Base-by-base conservation (phyloP, 306 rosid species). In the Pyrus pyrifolia region DNA sequence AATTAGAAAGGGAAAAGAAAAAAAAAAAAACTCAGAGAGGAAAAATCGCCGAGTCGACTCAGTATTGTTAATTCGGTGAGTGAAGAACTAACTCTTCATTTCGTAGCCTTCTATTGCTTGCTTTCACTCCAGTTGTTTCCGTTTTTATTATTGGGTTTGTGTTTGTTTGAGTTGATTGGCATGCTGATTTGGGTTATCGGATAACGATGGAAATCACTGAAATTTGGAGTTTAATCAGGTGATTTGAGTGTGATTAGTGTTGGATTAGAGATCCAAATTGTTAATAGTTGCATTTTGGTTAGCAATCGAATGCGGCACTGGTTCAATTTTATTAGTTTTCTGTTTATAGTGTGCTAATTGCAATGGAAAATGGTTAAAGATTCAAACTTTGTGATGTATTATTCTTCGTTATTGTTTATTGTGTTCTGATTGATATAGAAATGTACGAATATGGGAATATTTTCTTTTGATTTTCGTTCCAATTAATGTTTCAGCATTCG, bases 11-110 rank as follows among this genome's bases (percentile, higher is more conserved):
- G 38, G 11, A n/a, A 9, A n/a, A 57, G 2, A 0, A 25, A 10
- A n/a, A 35, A 7, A 40, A 8, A 9, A 9, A 40, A 40, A 40
- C 11, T 40, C 46, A 58, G 4, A 15, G 9, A 18, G 60, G 25
- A 45, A 21, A 21, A 14, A 14, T 65, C 51, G 31, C 38, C 23
- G 55, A 61, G 55, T 78, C 71, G 71, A 62, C 69, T 71, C 57
- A 15, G 55, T 18, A 31, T 21, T 66, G 17, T 46, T 10, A 53
- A 79, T 68, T 72, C 63, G 69, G 68, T 72, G 52, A 57, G 82
- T 79, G 30, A 17, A 42, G 10, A 19, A 14, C 29, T 40, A 2
- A 40, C 23, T 63, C 33, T 23, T 33, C 4, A 12, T n/a, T 40
- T 40, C 45, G 3, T 19, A 7, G 53, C 27, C 51, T 22, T 53